Evolutionary conservation across 2,329 filamentous ascomycete genomes (phyloP), one percentile per base, ranked within the genome.

Genomic region (Phyllosticta citriasiana): DNA sequence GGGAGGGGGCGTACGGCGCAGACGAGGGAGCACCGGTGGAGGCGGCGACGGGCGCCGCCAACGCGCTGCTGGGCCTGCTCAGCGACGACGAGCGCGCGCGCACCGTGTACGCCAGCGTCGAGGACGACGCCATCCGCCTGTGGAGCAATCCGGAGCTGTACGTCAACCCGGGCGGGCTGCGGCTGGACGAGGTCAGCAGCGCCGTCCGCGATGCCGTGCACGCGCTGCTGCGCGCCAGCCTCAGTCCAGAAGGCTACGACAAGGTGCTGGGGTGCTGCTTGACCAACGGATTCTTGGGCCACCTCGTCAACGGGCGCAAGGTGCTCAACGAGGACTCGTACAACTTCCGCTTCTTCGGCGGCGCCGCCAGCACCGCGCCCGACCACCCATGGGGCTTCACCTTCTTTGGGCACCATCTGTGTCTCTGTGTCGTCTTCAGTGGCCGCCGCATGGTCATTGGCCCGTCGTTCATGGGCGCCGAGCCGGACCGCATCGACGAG

Each of bases 321-420:
- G 81, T 91, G 58, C 84, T 88, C 81, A 91, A 90, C 74, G 83
- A 89, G 70, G 84, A 82, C 74, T 88, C 85, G 1, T 91, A 91
- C 79, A 91, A 91, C 73, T 87, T 90, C 63, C 82, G 84, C 40
- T 75, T 91, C 1, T 91, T 91, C 68, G 87, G 87, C 10, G 72
- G 73, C 9, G 86, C 86, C 0, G 69, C 74, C 0, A 76, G 76
- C 0, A 73, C 76, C 0, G 51, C 51, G n/a, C 30, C 14, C 9
- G 16, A 4, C 19, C 66, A 73, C 2, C 84, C 87, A 0, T 91
- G 88, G 88, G 88, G 88, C 0, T 88, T 83, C 73, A 82, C 84
- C 0, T 84, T 91, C 67, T 93, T 91, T 73, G 89, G 89, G 6
- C 89, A 93, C 70, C 89, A 93, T 66, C 78, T 93, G 2, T 90